Conservation (phyloP, 2,329 filamentous ascomycete species). For the Pseudocercospora crystallina region DNA sequence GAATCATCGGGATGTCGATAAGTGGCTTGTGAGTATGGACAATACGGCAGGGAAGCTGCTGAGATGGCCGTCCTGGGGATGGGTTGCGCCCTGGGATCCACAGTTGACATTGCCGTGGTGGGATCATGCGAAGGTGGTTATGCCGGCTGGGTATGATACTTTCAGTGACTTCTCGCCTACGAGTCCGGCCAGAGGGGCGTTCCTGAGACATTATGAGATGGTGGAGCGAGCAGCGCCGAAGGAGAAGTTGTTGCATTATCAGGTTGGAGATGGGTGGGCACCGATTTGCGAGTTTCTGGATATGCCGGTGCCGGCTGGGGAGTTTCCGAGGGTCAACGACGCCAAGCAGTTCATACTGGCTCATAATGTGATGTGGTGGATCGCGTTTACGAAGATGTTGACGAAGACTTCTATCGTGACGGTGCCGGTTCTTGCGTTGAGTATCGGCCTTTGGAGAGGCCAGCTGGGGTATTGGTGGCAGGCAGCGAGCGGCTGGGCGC, state of each 20-base stretch:
- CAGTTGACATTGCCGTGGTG: conserved; percentile 12
- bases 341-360: conserved; percentile 16
- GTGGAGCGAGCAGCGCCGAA: conserved; percentile 25
- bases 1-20: conserved; percentile 25
- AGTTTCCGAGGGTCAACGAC: conserved; percentile 24
- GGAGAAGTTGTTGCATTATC: conserved; percentile 29
- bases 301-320: conserved; percentile 19
- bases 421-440: conserved; percentile 1
- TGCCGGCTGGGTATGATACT: conserved; percentile 9
- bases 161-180: conserved; percentile 10
- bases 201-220: conserved; percentile 14
- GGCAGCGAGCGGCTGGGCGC: too few species aligned
- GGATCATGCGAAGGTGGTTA: conserved; percentile 13
- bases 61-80: conserved; percentile 15
- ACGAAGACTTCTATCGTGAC: conserved; percentile 11
- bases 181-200: conserved; percentile 11
- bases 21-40: conserved; percentile 24
- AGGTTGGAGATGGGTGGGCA: conserved; percentile 29
- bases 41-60: conserved; percentile 11
- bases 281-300: conserved; percentile 33
- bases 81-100: conserved; percentile 15
- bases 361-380: conserved; percentile 21
- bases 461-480: too few species aligned
- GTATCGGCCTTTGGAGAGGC: not conserved
- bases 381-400: conserved; percentile 18